Conservation (phyloP, 225 moss, liverwort and hornwort species). For the Thuidium tamariscinum region DNA sequence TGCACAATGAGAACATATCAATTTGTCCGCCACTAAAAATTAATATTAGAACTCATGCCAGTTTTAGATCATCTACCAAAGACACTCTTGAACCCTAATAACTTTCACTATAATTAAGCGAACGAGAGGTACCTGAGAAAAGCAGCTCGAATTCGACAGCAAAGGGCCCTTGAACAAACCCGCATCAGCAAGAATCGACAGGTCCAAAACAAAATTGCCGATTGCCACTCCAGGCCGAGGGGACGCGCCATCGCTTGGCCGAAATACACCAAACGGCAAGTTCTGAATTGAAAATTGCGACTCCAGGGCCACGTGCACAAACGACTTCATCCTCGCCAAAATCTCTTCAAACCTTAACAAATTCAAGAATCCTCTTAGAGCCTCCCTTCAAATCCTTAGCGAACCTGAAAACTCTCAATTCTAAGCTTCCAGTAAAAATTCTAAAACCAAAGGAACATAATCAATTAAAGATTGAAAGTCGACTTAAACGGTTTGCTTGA, state of each 20-base stretch:
- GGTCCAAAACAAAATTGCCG: conserved; percentile 64
- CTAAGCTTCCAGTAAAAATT: not conserved
- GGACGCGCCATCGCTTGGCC: conserved; percentile 32
- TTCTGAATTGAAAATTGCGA: conserved; percentile 80
- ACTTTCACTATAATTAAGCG: no score
- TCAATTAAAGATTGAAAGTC: not conserved
- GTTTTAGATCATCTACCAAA: no score
- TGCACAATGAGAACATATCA: no score
- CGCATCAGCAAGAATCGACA: conserved; percentile 42
- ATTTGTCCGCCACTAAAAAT: no score
- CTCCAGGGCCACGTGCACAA: conserved; percentile 48
- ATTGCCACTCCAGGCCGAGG: conserved; percentile 80
- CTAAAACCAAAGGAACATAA: not conserved
- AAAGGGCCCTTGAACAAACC: conserved; percentile 59
- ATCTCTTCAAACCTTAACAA: conserved; percentile 1
- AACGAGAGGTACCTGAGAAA: conserved; percentile 30
- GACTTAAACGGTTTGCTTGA: not conserved
- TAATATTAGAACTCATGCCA: no score
- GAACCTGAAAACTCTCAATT: not conserved
- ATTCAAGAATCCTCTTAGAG: not conserved
- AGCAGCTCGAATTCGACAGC: conserved; percentile 31
- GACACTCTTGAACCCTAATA: no score
- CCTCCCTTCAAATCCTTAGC: not conserved
- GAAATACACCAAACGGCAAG: conserved; percentile 80
- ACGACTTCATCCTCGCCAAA: conserved; percentile 27